Conservation (phyloP, 2,329 filamentous ascomycete genomes). For the Arthrobotrys musiformis region DNA sequence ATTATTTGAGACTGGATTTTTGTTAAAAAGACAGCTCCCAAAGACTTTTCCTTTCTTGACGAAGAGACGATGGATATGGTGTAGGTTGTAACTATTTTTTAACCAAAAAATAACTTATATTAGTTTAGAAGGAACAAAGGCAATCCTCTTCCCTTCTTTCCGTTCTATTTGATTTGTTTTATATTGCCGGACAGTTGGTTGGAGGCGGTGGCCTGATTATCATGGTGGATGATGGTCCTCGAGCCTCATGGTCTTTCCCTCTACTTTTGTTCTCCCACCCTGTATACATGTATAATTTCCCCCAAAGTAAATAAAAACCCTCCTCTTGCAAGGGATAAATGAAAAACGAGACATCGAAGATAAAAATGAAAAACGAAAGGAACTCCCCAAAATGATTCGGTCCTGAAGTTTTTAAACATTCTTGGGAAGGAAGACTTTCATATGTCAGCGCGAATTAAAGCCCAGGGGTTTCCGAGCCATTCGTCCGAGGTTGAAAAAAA, state of each 20-base stretch:
- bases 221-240: background rate
- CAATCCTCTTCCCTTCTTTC: background rate
- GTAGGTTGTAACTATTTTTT: background rate
- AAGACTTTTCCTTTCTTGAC: background rate
- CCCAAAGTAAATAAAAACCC: too few species aligned
- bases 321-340: too few species aligned
- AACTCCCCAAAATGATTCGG: background rate
- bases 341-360: too few species aligned
- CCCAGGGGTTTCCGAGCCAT: background rate
- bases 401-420: background rate
- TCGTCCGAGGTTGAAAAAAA: background rate
- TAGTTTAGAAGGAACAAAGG: background rate
- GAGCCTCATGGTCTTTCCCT: too few species aligned
- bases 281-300: too few species aligned
- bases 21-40: too few species aligned
- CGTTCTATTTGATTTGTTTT: background rate
- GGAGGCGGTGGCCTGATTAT: slow-evolving; percentile 29
- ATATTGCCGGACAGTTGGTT: background rate
- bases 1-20: background rate
- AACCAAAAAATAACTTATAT: too few species aligned
- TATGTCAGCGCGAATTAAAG: background rate
- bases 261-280: too few species aligned
- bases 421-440: background rate
- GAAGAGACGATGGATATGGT: background rate
- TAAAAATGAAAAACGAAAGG: too few species aligned